These are phyloP conservation scores for Chaetomiaceae sp. DNA, from an alignment of 2,329 filamentous ascomycete species.

Conservation along the genomic window DNA sequence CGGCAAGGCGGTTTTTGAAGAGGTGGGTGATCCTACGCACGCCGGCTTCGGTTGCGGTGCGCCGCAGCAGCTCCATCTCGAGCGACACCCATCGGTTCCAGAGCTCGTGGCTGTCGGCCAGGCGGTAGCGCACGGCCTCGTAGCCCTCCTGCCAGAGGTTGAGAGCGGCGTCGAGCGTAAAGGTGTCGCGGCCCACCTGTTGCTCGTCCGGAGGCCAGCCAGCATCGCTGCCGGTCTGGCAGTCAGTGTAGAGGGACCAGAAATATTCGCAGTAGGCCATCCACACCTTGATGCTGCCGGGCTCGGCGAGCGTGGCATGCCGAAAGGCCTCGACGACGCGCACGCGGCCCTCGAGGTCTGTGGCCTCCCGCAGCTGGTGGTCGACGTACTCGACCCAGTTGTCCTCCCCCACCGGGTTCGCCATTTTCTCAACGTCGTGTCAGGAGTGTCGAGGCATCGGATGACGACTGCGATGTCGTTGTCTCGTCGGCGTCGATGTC, in stretches of 20 bases:
- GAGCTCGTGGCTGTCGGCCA: conserved; percentile 71
- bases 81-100: conserved; percentile 77
- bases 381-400: conserved; percentile 74
- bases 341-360: conserved; percentile 62
- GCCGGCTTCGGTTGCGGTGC: conserved; percentile 50
- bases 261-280: conserved; percentile 74
- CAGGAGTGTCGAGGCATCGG: conserved; percentile 25
- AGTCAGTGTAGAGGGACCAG: conserved; percentile 63
- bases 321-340: conserved; percentile 68
- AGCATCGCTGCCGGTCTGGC: conserved; percentile 50
- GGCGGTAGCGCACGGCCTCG: conserved; percentile 65
- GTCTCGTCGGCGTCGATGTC: conserved; percentile 7
- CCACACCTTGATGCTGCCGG: conserved; percentile 71
- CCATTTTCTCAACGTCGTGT: conserved; percentile 24
- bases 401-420: conserved; percentile 64
- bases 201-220: conserved; percentile 65
- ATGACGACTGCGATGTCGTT: conserved; percentile 4
- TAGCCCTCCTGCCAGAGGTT: conserved; percentile 69
- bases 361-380: conserved; percentile 59
- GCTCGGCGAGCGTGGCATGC: conserved; percentile 65
- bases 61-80: conserved; percentile 62
- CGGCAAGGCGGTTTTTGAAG: conserved; percentile 64
- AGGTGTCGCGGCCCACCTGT: conserved; percentile 64
- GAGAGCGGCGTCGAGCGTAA: conserved; percentile 62
- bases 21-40: conserved; percentile 63